These are phyloP conservation scores for Agaricus subrufescens DNA, from an alignment of 768 basidiomycete species.

Conservation along the genomic window DNA sequence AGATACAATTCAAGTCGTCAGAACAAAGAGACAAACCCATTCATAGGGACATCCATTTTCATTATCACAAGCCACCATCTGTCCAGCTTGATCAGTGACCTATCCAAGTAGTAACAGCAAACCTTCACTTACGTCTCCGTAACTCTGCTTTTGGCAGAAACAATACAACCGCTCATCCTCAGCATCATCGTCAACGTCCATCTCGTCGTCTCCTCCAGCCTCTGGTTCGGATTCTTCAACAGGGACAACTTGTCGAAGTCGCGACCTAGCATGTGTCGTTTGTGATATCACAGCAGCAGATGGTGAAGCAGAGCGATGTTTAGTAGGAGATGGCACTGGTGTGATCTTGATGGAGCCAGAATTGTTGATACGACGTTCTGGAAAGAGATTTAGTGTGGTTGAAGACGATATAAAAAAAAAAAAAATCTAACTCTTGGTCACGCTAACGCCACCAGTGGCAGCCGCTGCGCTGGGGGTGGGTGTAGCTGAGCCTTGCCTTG, in stretches of 20 bases:
- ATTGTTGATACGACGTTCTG: slow-evolving; percentile 37
- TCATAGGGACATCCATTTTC: slow-evolving; percentile 59
- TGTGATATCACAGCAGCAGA: slow-evolving; percentile 25
- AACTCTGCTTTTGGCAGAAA: slow-evolving; percentile 47
- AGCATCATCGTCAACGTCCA: slow-evolving; percentile 35
- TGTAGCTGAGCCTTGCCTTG: slow-evolving; percentile 11
- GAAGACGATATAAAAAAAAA: not conserved
- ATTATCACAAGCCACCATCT: slow-evolving; percentile 76
- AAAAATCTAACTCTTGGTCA: slow-evolving; percentile 35
- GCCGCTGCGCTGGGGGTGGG: slow-evolving; percentile 3
- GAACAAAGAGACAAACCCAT: slow-evolving; percentile 47
- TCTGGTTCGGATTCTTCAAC: slow-evolving; percentile 32
- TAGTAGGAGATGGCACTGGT: slow-evolving; percentile 29
- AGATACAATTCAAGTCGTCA: not conserved
- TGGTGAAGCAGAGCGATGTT: slow-evolving; percentile 40
- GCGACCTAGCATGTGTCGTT: slow-evolving; percentile 35
- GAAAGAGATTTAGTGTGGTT: not conserved
- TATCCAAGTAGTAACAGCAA: not conserved
- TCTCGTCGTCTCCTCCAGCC: slow-evolving; percentile 36
- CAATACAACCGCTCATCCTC: slow-evolving; percentile 47
- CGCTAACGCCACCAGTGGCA: slow-evolving; percentile 18
- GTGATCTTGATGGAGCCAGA: slow-evolving; percentile 38
- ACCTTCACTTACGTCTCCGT: slow-evolving; percentile 37
- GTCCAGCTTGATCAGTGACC: not conserved
- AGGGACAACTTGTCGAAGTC: slow-evolving; percentile 40